Percentiles rank a stretch among this genome's conserved stretches.
phyloP scores from a whole-genome alignment of 306 rosid species.

The Hylodesmum podocarpum region DNA sequence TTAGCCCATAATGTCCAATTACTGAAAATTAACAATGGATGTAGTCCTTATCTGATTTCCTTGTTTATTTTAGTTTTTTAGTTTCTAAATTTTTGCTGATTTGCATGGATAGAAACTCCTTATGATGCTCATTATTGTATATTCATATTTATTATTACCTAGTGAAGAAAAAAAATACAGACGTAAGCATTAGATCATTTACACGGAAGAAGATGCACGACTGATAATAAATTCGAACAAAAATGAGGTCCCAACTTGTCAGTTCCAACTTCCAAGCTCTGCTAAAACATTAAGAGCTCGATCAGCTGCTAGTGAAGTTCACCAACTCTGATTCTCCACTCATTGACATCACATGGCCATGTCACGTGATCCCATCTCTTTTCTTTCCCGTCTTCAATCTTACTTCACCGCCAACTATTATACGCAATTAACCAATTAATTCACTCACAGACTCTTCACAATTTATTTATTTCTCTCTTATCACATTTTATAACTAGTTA shows the following conservation, averaged over 20 bases:
- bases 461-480: too few species aligned
- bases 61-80: not conserved
- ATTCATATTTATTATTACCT: not conserved
- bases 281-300: not conserved
- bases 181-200: not conserved
- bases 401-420: too few species aligned
- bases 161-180: not conserved
- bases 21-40: not conserved
- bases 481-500: too few species aligned
- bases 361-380: not conserved
- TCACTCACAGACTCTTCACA: too few species aligned
- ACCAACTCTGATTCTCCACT: not conserved
- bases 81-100: not conserved
- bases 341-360: not conserved
- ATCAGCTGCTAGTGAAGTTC: not conserved
- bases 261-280: not conserved
- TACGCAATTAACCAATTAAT: too few species aligned
- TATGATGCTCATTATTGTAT: not conserved
- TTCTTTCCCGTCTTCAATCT: too few species aligned
- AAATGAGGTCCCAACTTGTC: not conserved
- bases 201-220: not conserved
- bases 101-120: not conserved
- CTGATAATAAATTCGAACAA: not conserved
- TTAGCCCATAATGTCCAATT: not conserved
- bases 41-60: not conserved